A percentile compares a stretch with the other conserved stretches of the same genome.
These are phyloP conservation scores for Thymus quinquecostatus DNA, from an alignment of 257 asterid species.

Conservation along the genomic window DNA sequence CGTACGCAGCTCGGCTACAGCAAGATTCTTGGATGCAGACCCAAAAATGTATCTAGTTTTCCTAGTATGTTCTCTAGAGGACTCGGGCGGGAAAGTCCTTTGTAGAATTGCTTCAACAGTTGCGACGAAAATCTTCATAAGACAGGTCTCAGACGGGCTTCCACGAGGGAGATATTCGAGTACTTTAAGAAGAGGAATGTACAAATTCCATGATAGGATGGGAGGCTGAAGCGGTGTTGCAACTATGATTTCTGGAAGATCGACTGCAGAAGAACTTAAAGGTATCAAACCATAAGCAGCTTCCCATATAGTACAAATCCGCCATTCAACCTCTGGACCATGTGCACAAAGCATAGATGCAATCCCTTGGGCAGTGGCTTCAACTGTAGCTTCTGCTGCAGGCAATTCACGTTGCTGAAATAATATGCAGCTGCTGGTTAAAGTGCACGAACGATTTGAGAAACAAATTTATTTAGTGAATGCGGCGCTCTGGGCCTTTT, in stretches of 20 bases:
- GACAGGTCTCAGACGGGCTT: conserved; percentile 97
- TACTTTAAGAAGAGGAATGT: conserved; percentile 93
- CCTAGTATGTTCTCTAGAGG: conserved; percentile 78
- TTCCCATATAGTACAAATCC: conserved; percentile 99
- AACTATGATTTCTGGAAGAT: conserved; percentile 95
- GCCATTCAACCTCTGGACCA: conserved; percentile 99
- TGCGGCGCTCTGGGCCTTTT: conserved; percentile 29
- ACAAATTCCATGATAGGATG: conserved; percentile 86
- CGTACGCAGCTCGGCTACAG: conserved; percentile 94
- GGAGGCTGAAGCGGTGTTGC: conserved; percentile 98
- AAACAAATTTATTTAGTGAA: conserved; percentile 13
- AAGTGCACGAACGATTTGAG: conserved; percentile 25
- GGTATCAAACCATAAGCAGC: conserved; percentile 99
- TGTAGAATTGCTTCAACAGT: conserved; percentile 96
- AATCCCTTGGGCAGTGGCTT: conserved; percentile 99
- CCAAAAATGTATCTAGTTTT: conserved; percentile 78
- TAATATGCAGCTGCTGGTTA: conserved; percentile 24
- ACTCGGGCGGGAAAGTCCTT: conserved; percentile 91
- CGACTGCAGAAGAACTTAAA: conserved; percentile 89
- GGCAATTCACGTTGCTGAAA: conserved; percentile 76
- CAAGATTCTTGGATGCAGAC: conserved; percentile 91
- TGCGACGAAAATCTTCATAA: conserved; percentile 97
- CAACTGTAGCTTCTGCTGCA: conserved; percentile 82
- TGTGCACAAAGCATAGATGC: conserved; percentile 99
- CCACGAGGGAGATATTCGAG: conserved; percentile 99